These are phyloP conservation scores for Phanerodontia chrysosporium DNA, from an alignment of 768 basidiomycete species.

Conservation along the genomic window DNA sequence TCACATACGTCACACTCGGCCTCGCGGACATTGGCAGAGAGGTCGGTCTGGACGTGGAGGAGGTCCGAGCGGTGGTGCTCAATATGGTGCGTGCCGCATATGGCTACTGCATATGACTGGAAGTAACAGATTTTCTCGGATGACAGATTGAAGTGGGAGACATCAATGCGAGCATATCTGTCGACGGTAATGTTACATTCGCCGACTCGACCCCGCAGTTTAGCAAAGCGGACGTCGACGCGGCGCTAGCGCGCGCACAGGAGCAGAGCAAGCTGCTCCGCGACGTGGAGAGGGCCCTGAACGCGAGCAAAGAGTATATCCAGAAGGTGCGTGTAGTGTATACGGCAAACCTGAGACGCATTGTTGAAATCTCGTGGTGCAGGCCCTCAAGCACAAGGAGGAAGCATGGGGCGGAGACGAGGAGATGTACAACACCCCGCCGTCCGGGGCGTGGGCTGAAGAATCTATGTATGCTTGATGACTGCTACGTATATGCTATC, in stretches of 20 bases:
- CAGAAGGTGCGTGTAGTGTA: conserved; percentile 48
- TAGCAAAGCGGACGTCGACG: conserved; percentile 58
- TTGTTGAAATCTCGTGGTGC: not conserved
- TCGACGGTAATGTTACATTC: conserved; percentile 71
- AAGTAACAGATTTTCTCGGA: too few relatives aligned
- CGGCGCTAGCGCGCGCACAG: conserved; percentile 51
- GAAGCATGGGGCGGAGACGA: conserved; percentile 18
- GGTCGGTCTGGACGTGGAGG: conserved; percentile 46
- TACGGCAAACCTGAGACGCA: not conserved
- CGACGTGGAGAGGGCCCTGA: conserved; percentile 51
- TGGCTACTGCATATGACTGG: not conserved
- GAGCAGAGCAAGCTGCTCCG: conserved; percentile 46
- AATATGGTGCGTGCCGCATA: conserved; percentile 59
- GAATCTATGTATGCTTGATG: conserved; percentile 5
- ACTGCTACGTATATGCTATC: not conserved
- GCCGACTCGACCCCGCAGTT: conserved; percentile 53
- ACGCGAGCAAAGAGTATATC: conserved; percentile 67
- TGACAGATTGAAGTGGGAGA: conserved; percentile 67
- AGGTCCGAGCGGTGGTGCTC: conserved; percentile 55
- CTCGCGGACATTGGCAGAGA: conserved; percentile 65
- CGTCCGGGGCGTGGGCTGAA: conserved; percentile 3
- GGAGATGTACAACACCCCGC: conserved; percentile 15
- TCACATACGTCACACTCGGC: conserved; percentile 77
- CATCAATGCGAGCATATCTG: conserved; percentile 64
- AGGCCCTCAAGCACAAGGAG: conserved; percentile 27